Evolutionary conservation across 2,329 filamentous ascomycete genomes (phyloP), one percentile per base, ranked within the genome.

Genomic region (Beauveria scarabaeidicola): DNA sequence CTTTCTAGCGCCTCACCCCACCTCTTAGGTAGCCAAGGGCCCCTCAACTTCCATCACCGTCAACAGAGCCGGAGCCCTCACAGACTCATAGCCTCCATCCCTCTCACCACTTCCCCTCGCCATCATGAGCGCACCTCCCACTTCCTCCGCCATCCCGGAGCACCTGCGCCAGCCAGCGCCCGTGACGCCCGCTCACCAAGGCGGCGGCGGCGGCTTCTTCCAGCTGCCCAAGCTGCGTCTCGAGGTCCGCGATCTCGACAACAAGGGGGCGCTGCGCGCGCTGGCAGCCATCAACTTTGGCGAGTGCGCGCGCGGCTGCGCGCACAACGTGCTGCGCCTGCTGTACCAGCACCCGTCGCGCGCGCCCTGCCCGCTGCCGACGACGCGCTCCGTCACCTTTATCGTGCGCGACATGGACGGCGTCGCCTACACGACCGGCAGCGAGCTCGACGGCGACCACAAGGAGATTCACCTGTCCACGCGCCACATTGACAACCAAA

Each of bases 401-500:
- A 80, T 96, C 61, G 78, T 97, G 5, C 84, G 89, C 32, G 78
- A 85, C 64, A 91, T 96, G 83, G 78, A 76, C 52, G 93, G 93
- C 53, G 90, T 97, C 5, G 93, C 93, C 21, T 96, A 97, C 76
- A 97, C 93, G 1, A 91, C 84, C 0, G 89, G 90, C 63, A 82
- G 78, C 10, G 87, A 91, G 43, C 80, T 95, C 11, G 92, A 96
- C 73, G 66, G 79, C 62, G 89, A 94, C 69, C 91, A 96, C 78
- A 97, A 97, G 70, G 91, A 96, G 71, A 94, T 97, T 63, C 91
- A 97, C 74, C 81, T 97, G 72, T 91, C 85, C 17, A 83, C 93
- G 1, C 75, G 80, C 51, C 96, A 97, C 76, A 85, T 96, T 65
- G 68, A 75, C 47, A 66, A 69, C 50, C 76, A 84, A 63, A 59